Percentiles rank a stretch among this genome's conserved stretches.
Conservation (phyloP, 192 early-diverging fungal genomes). For the Entomortierella chlamydospora region DNA sequence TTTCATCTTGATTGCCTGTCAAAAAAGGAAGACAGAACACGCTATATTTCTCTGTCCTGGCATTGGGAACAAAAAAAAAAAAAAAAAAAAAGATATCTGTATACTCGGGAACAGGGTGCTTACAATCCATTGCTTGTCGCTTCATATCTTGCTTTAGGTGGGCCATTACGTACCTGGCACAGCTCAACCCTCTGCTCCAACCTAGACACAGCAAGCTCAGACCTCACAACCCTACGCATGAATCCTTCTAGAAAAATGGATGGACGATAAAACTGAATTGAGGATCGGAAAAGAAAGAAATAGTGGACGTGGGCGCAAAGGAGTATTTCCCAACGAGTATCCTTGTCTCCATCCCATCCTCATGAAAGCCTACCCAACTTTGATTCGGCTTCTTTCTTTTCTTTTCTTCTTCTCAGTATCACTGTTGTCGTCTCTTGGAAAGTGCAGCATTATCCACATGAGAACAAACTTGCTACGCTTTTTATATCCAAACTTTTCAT, state of each 20-base stretch:
- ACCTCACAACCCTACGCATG: constrained; percentile 40
- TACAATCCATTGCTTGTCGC: constrained; percentile 4
- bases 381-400: too few species aligned
- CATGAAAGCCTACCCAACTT: too few species aligned
- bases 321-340: too few species aligned
- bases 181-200: constrained; percentile 84
- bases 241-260: constrained; percentile 20
- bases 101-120: neutral
- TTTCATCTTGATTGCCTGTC: constrained; percentile 8
- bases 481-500: neutral
- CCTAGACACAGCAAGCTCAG: constrained; percentile 79
- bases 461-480: too few species aligned
- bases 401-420: too few species aligned
- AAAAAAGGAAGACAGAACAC: too few species aligned
- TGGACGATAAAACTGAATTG: neutral
- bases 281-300: neutral
- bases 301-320: neutral
- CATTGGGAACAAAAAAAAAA: too few species aligned
- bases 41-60: too few species aligned
- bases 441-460: too few species aligned
- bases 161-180: constrained; percentile 90
- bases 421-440: too few species aligned
- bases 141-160: constrained; percentile 67
- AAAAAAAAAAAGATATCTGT: too few species aligned
- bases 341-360: too few species aligned